Percentiles rank a stretch among this genome's conserved stretches.
These are phyloP conservation scores for Stentor coeruleus DNA, from an alignment of 73 alveolate genomes.

Conservation along the genomic window DNA sequence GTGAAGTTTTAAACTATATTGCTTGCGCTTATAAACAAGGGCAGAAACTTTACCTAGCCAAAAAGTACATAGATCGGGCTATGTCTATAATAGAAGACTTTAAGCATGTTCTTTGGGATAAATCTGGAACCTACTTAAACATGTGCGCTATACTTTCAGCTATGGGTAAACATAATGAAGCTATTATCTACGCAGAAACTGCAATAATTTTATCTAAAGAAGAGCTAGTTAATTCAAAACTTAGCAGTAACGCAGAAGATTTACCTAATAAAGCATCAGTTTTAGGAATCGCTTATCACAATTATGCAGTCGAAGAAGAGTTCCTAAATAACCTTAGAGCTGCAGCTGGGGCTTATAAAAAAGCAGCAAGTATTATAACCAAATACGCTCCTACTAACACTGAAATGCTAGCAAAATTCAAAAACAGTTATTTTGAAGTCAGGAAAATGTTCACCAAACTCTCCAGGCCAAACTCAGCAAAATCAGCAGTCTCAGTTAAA, in stretches of 20 bases:
- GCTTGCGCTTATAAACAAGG: conserved; percentile 78
- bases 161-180: conserved; percentile 67
- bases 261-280: conserved; percentile 71
- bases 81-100: conserved; percentile 48
- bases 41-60: conserved; percentile 68
- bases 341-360: conserved; percentile 50
- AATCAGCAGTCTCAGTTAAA: not conserved
- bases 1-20: conserved; percentile 51
- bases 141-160: conserved; percentile 76
- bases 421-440: not conserved
- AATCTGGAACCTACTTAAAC: conserved; percentile 79
- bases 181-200: conserved; percentile 61
- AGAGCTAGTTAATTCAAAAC: conserved; percentile 2
- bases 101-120: not conserved
- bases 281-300: conserved; percentile 78
- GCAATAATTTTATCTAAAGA: conserved; percentile 11
- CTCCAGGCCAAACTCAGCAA: not conserved
- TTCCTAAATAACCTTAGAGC: conserved; percentile 61
- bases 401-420: not conserved
- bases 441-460: not conserved
- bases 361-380: conserved; percentile 57
- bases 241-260: conserved; percentile 30
- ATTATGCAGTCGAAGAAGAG: conserved; percentile 81
- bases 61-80: conserved; percentile 64
- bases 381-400: conserved; percentile 18